Percentiles rank a stretch among this genome's conserved stretches.
Conservation (phyloP, 345 rosid genomes). For the Bruguiera sexangula region DNA sequence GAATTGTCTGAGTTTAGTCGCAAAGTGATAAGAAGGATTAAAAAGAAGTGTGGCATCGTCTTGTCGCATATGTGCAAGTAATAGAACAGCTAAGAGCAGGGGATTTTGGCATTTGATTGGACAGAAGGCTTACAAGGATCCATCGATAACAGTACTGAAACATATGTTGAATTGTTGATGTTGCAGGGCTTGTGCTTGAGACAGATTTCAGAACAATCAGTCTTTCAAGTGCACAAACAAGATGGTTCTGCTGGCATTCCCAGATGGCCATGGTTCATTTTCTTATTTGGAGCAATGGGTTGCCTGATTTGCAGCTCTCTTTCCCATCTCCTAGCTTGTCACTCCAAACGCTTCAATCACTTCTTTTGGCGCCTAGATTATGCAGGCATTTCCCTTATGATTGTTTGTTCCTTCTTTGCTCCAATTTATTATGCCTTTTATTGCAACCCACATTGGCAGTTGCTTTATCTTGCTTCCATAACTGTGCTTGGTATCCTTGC, state of each 20-base stretch:
- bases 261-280: constrained; percentile 88
- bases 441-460: constrained; percentile 56
- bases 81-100: constrained; percentile 3
- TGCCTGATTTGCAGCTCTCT: constrained; percentile 84
- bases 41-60: too few species aligned
- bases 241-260: constrained; percentile 43
- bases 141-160: too few species aligned
- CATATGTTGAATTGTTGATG: too few species aligned
- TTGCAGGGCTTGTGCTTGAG: constrained; percentile 54
- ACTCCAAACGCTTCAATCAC: constrained; percentile 60
- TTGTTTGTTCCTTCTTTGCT: constrained; percentile 81
- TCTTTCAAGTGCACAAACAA: constrained; percentile 23
- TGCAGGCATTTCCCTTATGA: constrained; percentile 90
- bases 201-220: constrained; percentile 28
- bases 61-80: too few species aligned
- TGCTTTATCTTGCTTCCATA: constrained; percentile 70
- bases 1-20: too few species aligned
- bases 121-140: neutral
- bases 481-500: constrained; percentile 59
- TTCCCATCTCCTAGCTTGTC: constrained; percentile 94
- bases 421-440: constrained; percentile 83
- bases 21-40: too few species aligned
- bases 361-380: constrained; percentile 98
- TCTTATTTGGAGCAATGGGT: constrained; percentile 76
- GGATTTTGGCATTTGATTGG: neutral